These are phyloP conservation scores for Fonsecaea monophora DNA, from an alignment of 2,329 filamentous ascomycete genomes.

Conservation along the genomic window DNA sequence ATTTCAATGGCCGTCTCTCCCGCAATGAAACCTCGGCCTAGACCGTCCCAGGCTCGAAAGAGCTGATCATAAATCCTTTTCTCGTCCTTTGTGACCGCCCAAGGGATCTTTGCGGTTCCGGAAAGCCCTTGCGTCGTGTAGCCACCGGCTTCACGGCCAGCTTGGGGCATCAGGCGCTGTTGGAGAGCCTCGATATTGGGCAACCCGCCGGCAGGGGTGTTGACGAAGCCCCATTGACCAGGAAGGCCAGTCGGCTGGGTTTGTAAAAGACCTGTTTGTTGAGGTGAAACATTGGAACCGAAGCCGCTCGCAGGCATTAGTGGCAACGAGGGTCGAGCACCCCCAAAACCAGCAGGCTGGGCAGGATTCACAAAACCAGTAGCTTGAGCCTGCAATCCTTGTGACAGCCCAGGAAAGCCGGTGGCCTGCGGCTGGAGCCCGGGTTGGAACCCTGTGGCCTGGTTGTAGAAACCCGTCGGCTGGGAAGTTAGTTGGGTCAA, in stretches of 20 bases:
- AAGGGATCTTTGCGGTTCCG: conserved; percentile 94
- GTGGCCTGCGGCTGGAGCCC: conserved; percentile 54
- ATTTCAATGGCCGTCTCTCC: conserved; percentile 96
- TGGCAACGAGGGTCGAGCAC: conserved; percentile 78
- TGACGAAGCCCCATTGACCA: conserved; percentile 98
- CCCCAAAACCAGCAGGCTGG: conserved; percentile 79
- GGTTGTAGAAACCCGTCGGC: conserved; percentile 59
- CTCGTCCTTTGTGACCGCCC: conserved; percentile 98
- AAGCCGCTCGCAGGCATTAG: conserved; percentile 76
- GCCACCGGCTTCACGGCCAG: conserved; percentile 77
- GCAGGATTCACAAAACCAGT: conserved; percentile 75
- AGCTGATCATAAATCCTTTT: conserved; percentile 95
- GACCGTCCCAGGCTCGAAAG: conserved; percentile 95
- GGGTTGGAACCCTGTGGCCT: conserved; percentile 72
- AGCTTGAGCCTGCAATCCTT: conserved; percentile 66
- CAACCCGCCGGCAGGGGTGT: conserved; percentile 84
- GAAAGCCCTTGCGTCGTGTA: conserved; percentile 87
- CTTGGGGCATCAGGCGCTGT: conserved; percentile 95
- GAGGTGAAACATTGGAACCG: conserved; percentile 66
- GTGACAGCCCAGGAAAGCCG: conserved; percentile 44
- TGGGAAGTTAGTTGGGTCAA: conserved; percentile 63
- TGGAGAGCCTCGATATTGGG: conserved; percentile 94
- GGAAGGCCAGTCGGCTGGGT: conserved; percentile 93
- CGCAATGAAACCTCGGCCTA: conserved; percentile 88
- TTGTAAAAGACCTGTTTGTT: conserved; percentile 75